Conservation (phyloP, 2,329 filamentous ascomycete species). For the Emydomyces testavorans region DNA sequence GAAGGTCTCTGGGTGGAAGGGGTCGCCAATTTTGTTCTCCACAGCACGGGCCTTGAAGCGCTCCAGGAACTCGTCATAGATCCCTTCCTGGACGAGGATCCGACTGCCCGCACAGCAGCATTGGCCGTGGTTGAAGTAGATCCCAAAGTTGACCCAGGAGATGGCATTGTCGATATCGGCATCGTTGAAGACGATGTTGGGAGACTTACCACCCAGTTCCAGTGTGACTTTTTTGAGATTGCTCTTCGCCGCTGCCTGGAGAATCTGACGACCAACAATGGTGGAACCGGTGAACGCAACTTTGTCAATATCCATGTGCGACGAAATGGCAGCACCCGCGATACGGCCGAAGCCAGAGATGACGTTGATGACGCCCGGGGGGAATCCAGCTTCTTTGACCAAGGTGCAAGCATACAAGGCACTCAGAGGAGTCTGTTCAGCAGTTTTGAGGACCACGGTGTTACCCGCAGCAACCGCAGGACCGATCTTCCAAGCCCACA, state of each 20-base stretch:
- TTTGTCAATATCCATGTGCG: slow-evolving; percentile 55
- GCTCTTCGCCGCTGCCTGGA: slow-evolving; percentile 50
- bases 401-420: slow-evolving; percentile 49
- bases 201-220: slow-evolving; percentile 55
- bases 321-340: slow-evolving; percentile 57
- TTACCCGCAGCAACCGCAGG: slow-evolving; percentile 55
- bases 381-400: slow-evolving; percentile 51
- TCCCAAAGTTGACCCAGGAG: slow-evolving; percentile 50
- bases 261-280: slow-evolving; percentile 48
- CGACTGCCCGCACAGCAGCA: slow-evolving; percentile 41
- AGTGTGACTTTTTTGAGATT: slow-evolving; percentile 57
- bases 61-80: slow-evolving; percentile 71
- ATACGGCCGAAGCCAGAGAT: slow-evolving; percentile 66
- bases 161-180: slow-evolving; percentile 56
- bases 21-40: slow-evolving; percentile 67
- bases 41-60: slow-evolving; percentile 65
- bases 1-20: slow-evolving; percentile 66
- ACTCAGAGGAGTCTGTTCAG: slow-evolving; percentile 57
- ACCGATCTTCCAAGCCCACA: slow-evolving; percentile 78
- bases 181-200: slow-evolving; percentile 51
- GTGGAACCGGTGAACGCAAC: slow-evolving; percentile 54
- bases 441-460: slow-evolving; percentile 53
- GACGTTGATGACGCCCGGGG: slow-evolving; percentile 51
- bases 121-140: slow-evolving; percentile 52
- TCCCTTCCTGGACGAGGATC: slow-evolving; percentile 65